Conservation (phyloP, 73 alveolate species). For the Durusdinium trenchii region DNA sequence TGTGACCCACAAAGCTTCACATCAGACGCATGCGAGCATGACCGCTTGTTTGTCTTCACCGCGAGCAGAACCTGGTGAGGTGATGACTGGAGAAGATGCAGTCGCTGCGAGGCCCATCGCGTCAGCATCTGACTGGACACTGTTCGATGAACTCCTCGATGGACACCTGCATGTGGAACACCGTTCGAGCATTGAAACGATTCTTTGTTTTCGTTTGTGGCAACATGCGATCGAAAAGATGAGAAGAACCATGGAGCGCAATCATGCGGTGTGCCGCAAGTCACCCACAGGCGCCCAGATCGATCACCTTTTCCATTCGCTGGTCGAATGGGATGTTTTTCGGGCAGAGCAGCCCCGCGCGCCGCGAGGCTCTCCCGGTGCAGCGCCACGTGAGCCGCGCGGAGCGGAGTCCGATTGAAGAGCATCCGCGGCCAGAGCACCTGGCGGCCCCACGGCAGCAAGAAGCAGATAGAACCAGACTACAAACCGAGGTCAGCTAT, state of each 20-base stretch:
- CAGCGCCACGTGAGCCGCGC: slow-evolving; percentile 51
- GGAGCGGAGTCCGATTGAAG: slow-evolving; percentile 12
- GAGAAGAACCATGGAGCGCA: no score
- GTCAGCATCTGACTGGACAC: no score
- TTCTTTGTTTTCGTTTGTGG: neutral
- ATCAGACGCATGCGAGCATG: no score
- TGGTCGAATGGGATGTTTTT: neutral
- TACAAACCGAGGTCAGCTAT: neutral
- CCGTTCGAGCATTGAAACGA: neutral
- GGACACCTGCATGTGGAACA: no score
- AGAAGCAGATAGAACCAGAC: neutral
- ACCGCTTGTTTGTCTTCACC: no score
- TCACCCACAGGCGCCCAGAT: neutral
- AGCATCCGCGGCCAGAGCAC: slow-evolving; percentile 6
- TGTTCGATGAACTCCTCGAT: no score
- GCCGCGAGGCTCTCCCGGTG: slow-evolving; percentile 21
- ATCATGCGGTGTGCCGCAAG: neutral
- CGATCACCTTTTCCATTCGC: neutral
- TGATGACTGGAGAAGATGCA: no score
- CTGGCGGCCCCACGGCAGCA: neutral
- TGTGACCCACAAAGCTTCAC: no score
- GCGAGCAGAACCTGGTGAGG: no score
- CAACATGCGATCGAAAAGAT: no score
- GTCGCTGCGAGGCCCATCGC: no score
- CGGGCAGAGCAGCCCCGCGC: neutral